These are phyloP conservation scores for Nidularia sp. DNA, from an alignment of 768 basidiomycete species.

Conservation along the genomic window DNA sequence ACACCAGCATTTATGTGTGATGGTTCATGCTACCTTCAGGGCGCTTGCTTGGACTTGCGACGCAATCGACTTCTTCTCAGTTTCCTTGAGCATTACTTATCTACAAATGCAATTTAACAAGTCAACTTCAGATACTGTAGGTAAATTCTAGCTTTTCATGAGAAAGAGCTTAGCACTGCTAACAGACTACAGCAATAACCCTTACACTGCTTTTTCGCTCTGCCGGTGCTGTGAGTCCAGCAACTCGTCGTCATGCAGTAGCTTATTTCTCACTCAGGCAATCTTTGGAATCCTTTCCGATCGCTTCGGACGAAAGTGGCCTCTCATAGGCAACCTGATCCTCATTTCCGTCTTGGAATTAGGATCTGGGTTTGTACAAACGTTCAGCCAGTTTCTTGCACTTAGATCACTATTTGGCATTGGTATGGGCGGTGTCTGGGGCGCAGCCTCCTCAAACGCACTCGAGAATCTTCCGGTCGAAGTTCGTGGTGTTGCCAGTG, in stretches of 20 bases:
- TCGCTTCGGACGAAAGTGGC: constrained; percentile 93
- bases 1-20: not conserved
- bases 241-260: not conserved
- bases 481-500: constrained; percentile 79
- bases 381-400: constrained; percentile 75
- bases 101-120: constrained; percentile 46
- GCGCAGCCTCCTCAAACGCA: constrained; percentile 75
- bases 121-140: constrained; percentile 34
- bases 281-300: constrained; percentile 84
- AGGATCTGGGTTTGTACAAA: constrained; percentile 75
- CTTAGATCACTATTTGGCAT: constrained; percentile 81
- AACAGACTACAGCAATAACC: constrained; percentile 77
- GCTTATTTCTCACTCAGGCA: constrained; percentile 26
- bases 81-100: constrained; percentile 52
- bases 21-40: constrained; percentile 22
- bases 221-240: constrained; percentile 52
- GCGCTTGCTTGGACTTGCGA: constrained; percentile 88
- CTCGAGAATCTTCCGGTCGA: constrained; percentile 89
- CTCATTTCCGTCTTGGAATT: constrained; percentile 72
- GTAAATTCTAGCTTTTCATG: constrained; percentile 3
- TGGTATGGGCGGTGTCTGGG: constrained; percentile 90
- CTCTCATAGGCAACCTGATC: constrained; percentile 71
- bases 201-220: constrained; percentile 89
- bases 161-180: not conserved
- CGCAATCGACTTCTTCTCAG: constrained; percentile 84